A percentile compares a stretch with the other conserved stretches of the same genome.
These are phyloP conservation scores for Detonula confervacea DNA, from an alignment of 352 stramenopile species.

Conservation along the genomic window DNA sequence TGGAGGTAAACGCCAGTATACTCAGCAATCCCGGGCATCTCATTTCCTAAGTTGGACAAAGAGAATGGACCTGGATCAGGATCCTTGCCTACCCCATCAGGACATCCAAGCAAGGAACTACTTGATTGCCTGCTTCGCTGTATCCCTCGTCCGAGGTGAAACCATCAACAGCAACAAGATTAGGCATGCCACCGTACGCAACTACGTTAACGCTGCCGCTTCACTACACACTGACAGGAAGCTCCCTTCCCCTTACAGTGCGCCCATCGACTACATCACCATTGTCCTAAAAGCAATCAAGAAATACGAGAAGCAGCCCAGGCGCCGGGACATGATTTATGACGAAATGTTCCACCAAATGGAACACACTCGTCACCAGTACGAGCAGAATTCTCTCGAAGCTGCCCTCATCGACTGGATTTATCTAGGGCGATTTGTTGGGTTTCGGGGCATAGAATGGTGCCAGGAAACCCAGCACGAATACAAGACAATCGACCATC, in stretches of 20 bases:
- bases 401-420: slow-evolving; percentile 21
- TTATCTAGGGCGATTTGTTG: slow-evolving; percentile 7
- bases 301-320: slow-evolving; percentile 24
- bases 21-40: slow-evolving; percentile 21
- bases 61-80: neutral
- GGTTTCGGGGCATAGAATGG: slow-evolving; percentile 22
- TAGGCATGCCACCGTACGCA: neutral
- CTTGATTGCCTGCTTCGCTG: slow-evolving; percentile 20
- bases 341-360: slow-evolving; percentile 34
- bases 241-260: neutral
- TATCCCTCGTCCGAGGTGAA: neutral
- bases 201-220: neutral
- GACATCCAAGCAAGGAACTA: neutral
- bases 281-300: slow-evolving; percentile 10
- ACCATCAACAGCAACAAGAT: neutral
- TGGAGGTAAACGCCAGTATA: slow-evolving; percentile 25
- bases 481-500: neutral
- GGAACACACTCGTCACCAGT: neutral
- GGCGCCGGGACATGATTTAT: slow-evolving; percentile 30
- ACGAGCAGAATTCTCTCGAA: neutral
- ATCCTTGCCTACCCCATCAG: neutral
- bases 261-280: slow-evolving; percentile 13
- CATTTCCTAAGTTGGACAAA: slow-evolving; percentile 25
- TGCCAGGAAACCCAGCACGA: slow-evolving; percentile 18
- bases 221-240: neutral